Evolutionary conservation across 176 grass and related monocot genomes (phyloP), one percentile per base, ranked within the genome.

Genomic region (Musa itinerans): DNA sequence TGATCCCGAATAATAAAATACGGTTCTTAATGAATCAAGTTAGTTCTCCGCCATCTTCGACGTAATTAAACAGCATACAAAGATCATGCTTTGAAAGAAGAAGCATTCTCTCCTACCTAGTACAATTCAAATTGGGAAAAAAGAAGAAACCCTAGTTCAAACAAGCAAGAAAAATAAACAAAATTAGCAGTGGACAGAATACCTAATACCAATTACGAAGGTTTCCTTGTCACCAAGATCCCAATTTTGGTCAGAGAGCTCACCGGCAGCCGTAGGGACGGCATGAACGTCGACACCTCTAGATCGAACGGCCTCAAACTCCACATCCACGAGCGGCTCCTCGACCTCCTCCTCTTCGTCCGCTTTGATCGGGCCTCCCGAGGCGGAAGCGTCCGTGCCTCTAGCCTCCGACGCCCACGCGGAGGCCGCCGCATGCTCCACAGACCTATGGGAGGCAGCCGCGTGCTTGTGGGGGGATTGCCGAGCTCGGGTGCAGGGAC

Each of bases 251-350:
- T 69, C 14, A 29, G 53, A 73, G 67, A 74, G 11, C 89, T 92
- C 74, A 94, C 96, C 96, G 59, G 96, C 86, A 76, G 91, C 91
- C 79, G 88, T 89, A 11, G 96, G 89, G 52, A 99, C 91, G 50
- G 91, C 96, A 83, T 99, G 96, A 74, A 92, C 86, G 68, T 76
- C 81, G 55, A 83, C 54, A 50, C 74, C 91, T 59, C 95, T 88
- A 81, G 95, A 99, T 87, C 91, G 91, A 75, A 99, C 88, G 15
- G 81, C 84, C 70, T 99, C 88, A 74, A 99, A 99, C 73, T 72
- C 85, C 62, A 55, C 68, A 72, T 83, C 80, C 54, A 87, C 85
- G 50, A 77, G 72, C 43, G 57, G 78, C 77, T 87, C 85, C 48
- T 83, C 81, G 50, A 58, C 81, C 16, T 73, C 21, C 61, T 81